Evolutionary conservation across 192 early-diverging fungal genomes (phyloP), one percentile per base, ranked within the genome.

Genomic region (Umbelopsis ramanniana): DNA sequence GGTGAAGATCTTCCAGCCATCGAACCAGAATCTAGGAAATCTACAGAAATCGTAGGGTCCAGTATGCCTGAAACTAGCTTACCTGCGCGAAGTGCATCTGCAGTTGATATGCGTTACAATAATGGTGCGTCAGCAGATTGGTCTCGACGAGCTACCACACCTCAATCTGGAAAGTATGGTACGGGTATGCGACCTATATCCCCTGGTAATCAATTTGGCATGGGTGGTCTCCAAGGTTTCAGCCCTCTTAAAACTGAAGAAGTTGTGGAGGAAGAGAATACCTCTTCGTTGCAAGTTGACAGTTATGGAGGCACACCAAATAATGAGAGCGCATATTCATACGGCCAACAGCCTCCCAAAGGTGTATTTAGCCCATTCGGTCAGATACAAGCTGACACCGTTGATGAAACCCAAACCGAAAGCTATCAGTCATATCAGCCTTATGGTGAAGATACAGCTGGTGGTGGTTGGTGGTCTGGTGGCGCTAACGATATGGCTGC

Each of bases 401-500:
- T n/a, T 11, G 46, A 71, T 76, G 46, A 52, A 11, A 33, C 43
- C 22, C 48, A 63, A 60, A 47, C 55, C 48, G 26, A 55, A 38
- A n/a, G 23, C 19, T 52, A 53, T 5, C 67, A 74, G 35, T 52
- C 50, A 17, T 43, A 70, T 48, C 68, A 74, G 46, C 48, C 46
- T 22, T 46, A 45, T 52, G 48, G 46, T 40, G 43, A 57, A 55
- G 57, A 74, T 43, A 60, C 48, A 54, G 50, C 82, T 84, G 35
- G 88, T 82, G 89, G 78, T 83, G 57, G 81, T 75, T 67, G 84
- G 79, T n/a, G 79, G 78, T 17, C 81, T 81, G 76, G 82, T 73
- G 46, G 80, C 72, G 53, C 82, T 72, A 22, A 87, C 19, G 74
- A 57, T 35, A 63, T 67, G 19, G 67, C 69, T 29, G 29, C 29